Base-by-base conservation (phyloP, 306 rosid species). In the Herpetospermum pedunculosum region DNA sequence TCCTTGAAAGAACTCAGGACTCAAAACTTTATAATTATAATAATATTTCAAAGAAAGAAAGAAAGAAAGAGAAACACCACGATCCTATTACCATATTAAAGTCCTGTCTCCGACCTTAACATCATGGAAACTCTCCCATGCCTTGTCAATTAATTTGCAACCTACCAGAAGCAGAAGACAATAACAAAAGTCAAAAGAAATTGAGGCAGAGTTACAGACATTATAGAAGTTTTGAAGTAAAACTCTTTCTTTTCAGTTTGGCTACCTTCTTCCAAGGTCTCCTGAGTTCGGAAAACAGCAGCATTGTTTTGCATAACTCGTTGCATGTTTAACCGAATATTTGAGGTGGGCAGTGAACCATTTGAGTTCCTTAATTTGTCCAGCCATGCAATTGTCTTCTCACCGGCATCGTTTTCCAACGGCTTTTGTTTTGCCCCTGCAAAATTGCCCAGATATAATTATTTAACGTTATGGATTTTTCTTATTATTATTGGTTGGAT, bases 211-310 rank as follows among this genome's bases (percentile, higher is more conserved):
- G 54, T 43, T 67, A 15, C 3, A 69, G 73, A 7, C 25, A 26
- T 19, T 1, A 15, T 6, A 26, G 40, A 44, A 44, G 40, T 43
- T 14, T 1, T 6, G 15, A 69, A 28, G 0, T 26, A 44, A 40
- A 44, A 5, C 28, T 35, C 11, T 59, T 19, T 68, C 38, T 26
- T 6, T 43, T 25, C 26, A 28, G 38, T 69, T 69, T 41, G 63
- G 70, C 25, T 81, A 92, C 97, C 97, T 87, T 93, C 99, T 85
- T 82, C 91, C 78, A 94, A 83, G 40, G 95, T 91, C 78, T 94
- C 99, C 74, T 89, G 96, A 40, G 96, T 91, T 47, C 99, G 99
- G 86, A 94, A 94, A 57, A 94, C 99, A 81, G 99, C 97, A 78
- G 97, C 99, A 81, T 94, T 89, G 73, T 41, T 94, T 88, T 94